Conservation (phyloP, 225 moss, liverwort and hornwort genomes). For the Pleurozium schreberi region DNA sequence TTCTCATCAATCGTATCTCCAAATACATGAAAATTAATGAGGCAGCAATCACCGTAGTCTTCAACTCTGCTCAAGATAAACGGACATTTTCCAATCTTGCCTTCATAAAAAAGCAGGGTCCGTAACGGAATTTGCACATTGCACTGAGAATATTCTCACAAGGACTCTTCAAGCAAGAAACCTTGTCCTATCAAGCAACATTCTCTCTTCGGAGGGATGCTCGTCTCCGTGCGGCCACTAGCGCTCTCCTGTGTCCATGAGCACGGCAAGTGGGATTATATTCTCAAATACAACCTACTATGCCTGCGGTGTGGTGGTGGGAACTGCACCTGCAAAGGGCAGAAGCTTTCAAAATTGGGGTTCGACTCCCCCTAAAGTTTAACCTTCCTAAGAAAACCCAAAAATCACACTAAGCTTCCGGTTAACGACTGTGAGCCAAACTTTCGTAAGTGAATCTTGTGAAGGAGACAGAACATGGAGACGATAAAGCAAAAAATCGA, state of each 20-base stretch:
- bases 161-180: background rate
- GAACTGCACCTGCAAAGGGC: background rate
- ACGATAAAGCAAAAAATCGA: background rate
- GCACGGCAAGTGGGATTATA: background rate
- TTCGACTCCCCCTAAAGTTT: background rate
- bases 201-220: background rate
- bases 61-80: background rate
- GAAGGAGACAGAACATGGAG: background rate
- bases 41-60: background rate
- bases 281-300: background rate
- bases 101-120: background rate
- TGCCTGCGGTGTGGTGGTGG: background rate
- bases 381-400: background rate
- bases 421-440: background rate
- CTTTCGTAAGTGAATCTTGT: too few species aligned
- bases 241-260: background rate
- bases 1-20: background rate
- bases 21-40: background rate
- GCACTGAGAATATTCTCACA: background rate
- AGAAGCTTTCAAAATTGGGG: background rate
- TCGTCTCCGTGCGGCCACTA: background rate
- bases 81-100: background rate
- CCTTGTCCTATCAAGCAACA: background rate
- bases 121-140: background rate
- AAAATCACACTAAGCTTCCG: background rate